A percentile compares a stretch with the other conserved stretches of the same genome.
Conservation (phyloP, 2,329 filamentous ascomycete species). For the Cordyceps cateniannulata region DNA sequence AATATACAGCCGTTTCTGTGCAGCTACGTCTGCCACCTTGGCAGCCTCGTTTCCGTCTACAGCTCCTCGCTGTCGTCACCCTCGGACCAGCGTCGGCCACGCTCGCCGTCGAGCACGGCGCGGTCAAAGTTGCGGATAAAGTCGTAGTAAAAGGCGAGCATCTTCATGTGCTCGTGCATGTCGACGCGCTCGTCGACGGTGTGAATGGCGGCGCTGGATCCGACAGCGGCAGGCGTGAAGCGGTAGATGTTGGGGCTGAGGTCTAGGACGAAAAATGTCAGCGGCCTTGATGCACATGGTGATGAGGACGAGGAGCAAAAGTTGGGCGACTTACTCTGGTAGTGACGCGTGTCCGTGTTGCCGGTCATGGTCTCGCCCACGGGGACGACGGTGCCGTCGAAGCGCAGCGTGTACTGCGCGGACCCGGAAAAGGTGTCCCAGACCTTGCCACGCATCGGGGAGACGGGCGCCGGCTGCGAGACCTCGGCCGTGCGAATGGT, state of each 20-base stretch:
- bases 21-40: no score
- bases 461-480: slow-evolving; percentile 50
- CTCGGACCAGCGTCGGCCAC: not conserved
- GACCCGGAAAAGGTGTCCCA: slow-evolving; percentile 47
- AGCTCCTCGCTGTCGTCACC: not conserved
- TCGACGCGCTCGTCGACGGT: slow-evolving; percentile 36
- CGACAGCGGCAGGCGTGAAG: slow-evolving; percentile 32
- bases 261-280: no score
- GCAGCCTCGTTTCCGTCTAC: no score
- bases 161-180: slow-evolving; percentile 32
- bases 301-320: no score
- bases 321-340: slow-evolving; percentile 31
- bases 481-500: slow-evolving; percentile 23
- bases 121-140: slow-evolving; percentile 39
- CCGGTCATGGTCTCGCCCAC: slow-evolving; percentile 40
- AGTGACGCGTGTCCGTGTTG: slow-evolving; percentile 38
- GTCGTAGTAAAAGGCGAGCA: slow-evolving; percentile 37
- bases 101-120: slow-evolving; percentile 22
- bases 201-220: slow-evolving; percentile 28
- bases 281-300: no score
- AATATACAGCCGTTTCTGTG: no score
- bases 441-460: slow-evolving; percentile 40
- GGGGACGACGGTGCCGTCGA: slow-evolving; percentile 44
- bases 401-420: slow-evolving; percentile 36
- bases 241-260: slow-evolving; percentile 33